Evolutionary conservation across 306 rosid species (phyloP), one percentile per base, ranked within the genome.

Genomic region (Rubus idaeus): DNA sequence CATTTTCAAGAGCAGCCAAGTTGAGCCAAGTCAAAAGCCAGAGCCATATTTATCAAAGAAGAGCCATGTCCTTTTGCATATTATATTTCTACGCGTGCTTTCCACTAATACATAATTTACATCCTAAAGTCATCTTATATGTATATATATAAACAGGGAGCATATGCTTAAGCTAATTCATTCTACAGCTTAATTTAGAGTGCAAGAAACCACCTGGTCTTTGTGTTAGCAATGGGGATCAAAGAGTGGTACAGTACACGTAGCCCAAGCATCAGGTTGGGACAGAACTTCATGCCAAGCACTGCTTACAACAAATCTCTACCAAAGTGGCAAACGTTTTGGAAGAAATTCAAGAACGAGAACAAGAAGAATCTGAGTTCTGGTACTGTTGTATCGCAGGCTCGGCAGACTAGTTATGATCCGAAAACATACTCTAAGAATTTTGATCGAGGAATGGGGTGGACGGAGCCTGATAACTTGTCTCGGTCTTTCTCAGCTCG

Each of bases 401-500:
- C 26, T 1, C 75, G 14, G 81, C 84, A 68, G 70, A 64, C 69
- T 47, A 50, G 49, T 46, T 90, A 87, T 80, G 89, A 88, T 80
- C 75, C 41, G 18, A 81, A 82, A 21, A 78, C 88, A 23, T 88
- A 92, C 61, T 84, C 82, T 2, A 83, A 81, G 85, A 92, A 92
- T 75, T 90, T 87, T 44, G 93, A 92, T 86, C 85, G 79, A 41
- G 90, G 90, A 57, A 78, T 70, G 16, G 83, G 82, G 2, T 85
- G 89, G 85, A 80, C 82, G 87, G 96, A 90, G 40, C 85, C 90
- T 0, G 92, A 92, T 72, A 88, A 84, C 63, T 74, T 83, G 1
- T 71, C 81, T 23, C 88, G 93, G 23, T 87, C 91, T 58, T 90
- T 92, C 90, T 87, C 92, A 1, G 92, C 96, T 76, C 82, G 92